Conservation (phyloP, 805 yeast species). For the Candida mattraensis region DNA sequence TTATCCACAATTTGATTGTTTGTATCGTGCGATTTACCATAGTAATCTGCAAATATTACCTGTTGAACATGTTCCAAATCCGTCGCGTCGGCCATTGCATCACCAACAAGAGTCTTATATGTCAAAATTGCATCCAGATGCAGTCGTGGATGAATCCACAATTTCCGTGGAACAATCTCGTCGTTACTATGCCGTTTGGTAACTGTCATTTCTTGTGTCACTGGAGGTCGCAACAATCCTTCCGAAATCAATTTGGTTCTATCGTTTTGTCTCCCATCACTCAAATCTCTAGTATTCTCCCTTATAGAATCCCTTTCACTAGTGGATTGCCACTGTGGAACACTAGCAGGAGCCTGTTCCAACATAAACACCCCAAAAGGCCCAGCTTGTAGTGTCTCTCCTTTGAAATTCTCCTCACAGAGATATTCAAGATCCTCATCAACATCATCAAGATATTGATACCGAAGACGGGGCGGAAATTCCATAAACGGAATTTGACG, state of each 20-base stretch:
- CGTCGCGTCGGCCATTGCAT: slow-evolving; percentile 19
- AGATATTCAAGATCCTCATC: slow-evolving; percentile 36
- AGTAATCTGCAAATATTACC: slow-evolving; percentile 31
- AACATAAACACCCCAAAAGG: slow-evolving; percentile 30
- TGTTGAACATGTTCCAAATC: slow-evolving; percentile 24
- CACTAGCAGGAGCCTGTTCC: no score
- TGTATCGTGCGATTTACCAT: slow-evolving; percentile 7
- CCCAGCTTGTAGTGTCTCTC: slow-evolving; percentile 33
- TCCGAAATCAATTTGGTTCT: not conserved
- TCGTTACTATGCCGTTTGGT: slow-evolving; percentile 4
- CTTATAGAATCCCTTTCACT: no score
- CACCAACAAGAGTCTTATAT: slow-evolving; percentile 27
- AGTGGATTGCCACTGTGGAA: no score
- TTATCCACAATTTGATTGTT: slow-evolving; percentile 27
- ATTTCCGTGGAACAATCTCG: slow-evolving; percentile 24
- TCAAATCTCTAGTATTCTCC: no score
- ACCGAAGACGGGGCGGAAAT: slow-evolving; percentile 38
- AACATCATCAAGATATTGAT: slow-evolving; percentile 40
- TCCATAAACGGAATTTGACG: slow-evolving; percentile 44
- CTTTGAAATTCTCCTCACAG: slow-evolving; percentile 9
- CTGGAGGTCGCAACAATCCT: not conserved
- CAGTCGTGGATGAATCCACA: slow-evolving; percentile 37
- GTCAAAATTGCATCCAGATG: slow-evolving; percentile 33
- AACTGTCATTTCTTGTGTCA: not conserved
- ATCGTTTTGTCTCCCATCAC: no score